A percentile compares a stretch with the other conserved stretches of the same genome.
phyloP scores from a whole-genome alignment of 2,329 filamentous ascomycete genomes.

The Aureobasidium sp. region DNA sequence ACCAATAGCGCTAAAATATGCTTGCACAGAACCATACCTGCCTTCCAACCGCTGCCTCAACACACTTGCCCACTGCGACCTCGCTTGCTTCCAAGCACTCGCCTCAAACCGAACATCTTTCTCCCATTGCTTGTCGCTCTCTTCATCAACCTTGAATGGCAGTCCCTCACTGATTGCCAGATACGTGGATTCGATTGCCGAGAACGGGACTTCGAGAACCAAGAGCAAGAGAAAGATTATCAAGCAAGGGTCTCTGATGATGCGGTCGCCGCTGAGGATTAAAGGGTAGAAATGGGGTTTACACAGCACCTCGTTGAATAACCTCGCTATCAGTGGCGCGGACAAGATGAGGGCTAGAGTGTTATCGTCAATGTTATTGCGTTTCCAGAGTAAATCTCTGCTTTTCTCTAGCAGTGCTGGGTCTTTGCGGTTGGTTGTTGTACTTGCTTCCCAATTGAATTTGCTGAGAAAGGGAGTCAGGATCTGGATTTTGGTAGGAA shows the following conservation, averaged over 20 bases:
- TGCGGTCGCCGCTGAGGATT: not conserved
- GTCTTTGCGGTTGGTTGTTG: not conserved
- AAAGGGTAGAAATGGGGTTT: not conserved
- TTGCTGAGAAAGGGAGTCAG: not conserved
- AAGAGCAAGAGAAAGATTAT: not conserved
- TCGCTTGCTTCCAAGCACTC: not conserved
- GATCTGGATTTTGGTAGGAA: too few species aligned
- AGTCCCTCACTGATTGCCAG: not conserved
- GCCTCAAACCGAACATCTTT: not conserved
- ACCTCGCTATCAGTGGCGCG: not conserved
- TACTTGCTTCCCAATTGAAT: not conserved
- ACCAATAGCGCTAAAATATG: not conserved
- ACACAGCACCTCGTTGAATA: not conserved
- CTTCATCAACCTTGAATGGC: not conserved
- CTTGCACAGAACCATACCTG: not conserved
- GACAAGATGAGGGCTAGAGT: not conserved
- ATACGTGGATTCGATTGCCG: not conserved
- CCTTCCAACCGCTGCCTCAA: not conserved
- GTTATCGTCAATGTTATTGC: not conserved
- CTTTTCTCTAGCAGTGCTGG: not conserved
- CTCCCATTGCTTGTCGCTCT: not conserved
- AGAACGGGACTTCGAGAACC: not conserved
- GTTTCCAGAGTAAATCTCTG: not conserved
- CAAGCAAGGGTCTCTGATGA: not conserved
- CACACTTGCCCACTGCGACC: not conserved